A percentile compares a stretch with the other conserved stretches of the same genome.
These are phyloP conservation scores for Pythium scleroteichum DNA, from an alignment of 352 stramenopile genomes.

Conservation along the genomic window DNA sequence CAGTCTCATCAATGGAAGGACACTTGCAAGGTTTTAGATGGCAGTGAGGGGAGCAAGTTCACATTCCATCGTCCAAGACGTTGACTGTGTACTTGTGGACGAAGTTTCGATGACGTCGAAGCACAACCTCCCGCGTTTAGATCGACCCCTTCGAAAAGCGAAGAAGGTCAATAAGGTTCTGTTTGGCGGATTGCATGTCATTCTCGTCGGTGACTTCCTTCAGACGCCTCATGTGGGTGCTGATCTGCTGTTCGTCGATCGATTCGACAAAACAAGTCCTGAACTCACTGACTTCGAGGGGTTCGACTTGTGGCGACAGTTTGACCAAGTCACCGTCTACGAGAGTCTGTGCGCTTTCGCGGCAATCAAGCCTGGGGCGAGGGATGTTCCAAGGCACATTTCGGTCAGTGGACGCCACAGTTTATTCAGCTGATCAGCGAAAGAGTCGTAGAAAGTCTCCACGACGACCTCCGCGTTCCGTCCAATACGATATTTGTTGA, in stretches of 20 bases:
- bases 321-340: slow-evolving; percentile 14
- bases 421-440: no score
- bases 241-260: slow-evolving; percentile 8
- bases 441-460: no score
- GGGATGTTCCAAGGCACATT: no score
- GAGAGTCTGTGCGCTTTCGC: no score
- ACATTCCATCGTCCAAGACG: slow-evolving; percentile 9
- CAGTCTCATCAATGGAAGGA: slow-evolving; percentile 6
- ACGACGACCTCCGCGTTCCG: no score
- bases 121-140: background rate
- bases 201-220: slow-evolving; percentile 15
- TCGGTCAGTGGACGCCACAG: no score
- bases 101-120: slow-evolving; percentile 29
- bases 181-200: slow-evolving; percentile 14
- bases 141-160: slow-evolving; percentile 2
- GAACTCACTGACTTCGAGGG: slow-evolving; percentile 3
- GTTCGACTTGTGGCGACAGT: slow-evolving; percentile 6
- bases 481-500: no score
- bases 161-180: slow-evolving; percentile 5
- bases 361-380: no score
- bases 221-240: slow-evolving; percentile 9
- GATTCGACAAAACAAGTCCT: background rate
- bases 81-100: slow-evolving; percentile 23
- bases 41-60: slow-evolving; percentile 2
- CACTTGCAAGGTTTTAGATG: slow-evolving; percentile 15